phyloP scores from a whole-genome alignment of 164 flowering plant genomes.

The Cinnamomum chago region DNA sequence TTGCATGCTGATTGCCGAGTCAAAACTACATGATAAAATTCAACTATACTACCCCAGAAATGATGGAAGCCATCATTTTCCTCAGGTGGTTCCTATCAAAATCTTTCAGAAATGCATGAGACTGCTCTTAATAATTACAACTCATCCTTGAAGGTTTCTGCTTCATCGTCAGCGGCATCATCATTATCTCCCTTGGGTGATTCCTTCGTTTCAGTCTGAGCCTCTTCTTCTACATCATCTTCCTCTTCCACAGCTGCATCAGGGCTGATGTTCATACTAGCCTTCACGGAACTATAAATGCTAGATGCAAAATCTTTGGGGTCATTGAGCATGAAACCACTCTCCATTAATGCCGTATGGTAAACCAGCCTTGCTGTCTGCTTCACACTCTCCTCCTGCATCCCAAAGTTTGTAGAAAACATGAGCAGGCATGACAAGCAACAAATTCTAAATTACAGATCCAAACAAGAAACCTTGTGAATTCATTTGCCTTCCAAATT shows the following conservation, averaged over 20 bases:
- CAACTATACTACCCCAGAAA: neutral
- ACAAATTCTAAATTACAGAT: neutral
- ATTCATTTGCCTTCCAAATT: too few species aligned
- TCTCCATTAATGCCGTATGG: conserved; percentile 93
- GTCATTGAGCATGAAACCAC: conserved; percentile 69
- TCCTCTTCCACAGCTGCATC: conserved; percentile 79
- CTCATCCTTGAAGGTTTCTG: conserved; percentile 28
- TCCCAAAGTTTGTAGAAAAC: neutral
- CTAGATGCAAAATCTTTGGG: conserved; percentile 88
- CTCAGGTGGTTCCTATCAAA: conserved; percentile 2
- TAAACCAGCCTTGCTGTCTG: conserved; percentile 80
- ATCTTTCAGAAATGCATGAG: neutral
- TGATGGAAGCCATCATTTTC: neutral
- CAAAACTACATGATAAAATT: neutral
- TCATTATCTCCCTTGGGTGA: conserved; percentile 18
- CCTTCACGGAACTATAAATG: conserved; percentile 73
- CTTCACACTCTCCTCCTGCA: conserved; percentile 71
- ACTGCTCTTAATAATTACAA: conserved; percentile 35
- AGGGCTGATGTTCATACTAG: conserved; percentile 65
- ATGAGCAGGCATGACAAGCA: neutral
- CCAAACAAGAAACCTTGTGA: neutral
- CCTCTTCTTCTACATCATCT: conserved; percentile 54
- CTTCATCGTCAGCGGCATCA: conserved; percentile 38
- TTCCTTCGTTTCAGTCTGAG: conserved; percentile 26
- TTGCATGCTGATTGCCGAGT: neutral